These are phyloP conservation scores for Euphorbia corollata DNA, from an alignment of 441 rosid species.

Conservation along the genomic window DNA sequence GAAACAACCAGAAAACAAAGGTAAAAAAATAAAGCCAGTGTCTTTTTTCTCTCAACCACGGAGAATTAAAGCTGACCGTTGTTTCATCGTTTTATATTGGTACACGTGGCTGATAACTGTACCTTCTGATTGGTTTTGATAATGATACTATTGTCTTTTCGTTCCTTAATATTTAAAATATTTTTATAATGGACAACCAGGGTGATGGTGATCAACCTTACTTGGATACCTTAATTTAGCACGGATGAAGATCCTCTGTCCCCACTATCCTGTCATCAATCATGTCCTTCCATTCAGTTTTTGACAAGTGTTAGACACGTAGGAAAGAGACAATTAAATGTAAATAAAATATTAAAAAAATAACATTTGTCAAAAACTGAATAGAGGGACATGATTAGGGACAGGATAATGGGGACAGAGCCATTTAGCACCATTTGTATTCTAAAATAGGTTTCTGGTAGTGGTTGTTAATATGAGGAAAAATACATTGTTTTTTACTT, in stretches of 20 bases:
- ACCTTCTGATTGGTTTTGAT: not conserved
- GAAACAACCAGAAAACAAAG: not conserved
- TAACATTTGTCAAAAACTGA: too few species aligned
- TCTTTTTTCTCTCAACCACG: not conserved
- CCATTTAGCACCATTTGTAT: not conserved
- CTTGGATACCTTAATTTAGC: too few species aligned
- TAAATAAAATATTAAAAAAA: too few species aligned
- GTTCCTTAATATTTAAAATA: too few species aligned
- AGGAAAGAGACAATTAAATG: too few species aligned
- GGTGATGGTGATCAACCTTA: not conserved
- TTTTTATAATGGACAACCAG: not conserved
- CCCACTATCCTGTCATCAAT: too few species aligned
- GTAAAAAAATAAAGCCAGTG: not conserved
- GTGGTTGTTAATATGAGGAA: not conserved
- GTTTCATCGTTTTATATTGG: not conserved
- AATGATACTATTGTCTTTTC: not conserved
- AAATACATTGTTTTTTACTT: not conserved
- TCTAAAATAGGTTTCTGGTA: too few species aligned
- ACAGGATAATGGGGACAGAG: too few species aligned
- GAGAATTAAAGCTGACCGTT: not conserved
- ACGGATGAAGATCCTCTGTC: too few species aligned
- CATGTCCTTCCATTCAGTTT: too few species aligned
- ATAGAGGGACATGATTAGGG: too few species aligned
- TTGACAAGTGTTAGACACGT: too few species aligned
- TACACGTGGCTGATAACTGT: not conserved